A percentile compares a stretch with the other conserved stretches of the same genome.
Conservation (phyloP, 495 filamentous ascomycete species). For the Podospora pseudocomata region DNA sequence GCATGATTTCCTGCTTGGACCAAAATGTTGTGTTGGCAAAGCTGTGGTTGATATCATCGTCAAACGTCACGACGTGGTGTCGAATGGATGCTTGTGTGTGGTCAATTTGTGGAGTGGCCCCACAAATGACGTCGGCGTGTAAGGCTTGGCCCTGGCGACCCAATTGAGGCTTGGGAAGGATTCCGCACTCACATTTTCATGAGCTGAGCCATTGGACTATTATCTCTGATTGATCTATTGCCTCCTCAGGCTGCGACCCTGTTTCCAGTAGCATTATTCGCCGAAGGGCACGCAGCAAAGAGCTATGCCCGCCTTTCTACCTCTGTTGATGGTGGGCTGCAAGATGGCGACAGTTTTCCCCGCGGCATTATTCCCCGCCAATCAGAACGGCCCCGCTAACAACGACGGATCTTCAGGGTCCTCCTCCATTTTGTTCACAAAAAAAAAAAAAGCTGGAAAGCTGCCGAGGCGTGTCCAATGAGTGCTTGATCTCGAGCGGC, state of each 20-base stretch:
- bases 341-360: slow-evolving; percentile 5
- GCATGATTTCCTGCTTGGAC: not conserved
- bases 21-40: slow-evolving; percentile 1
- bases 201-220: not conserved
- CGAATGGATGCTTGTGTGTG: not conserved
- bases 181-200: not conserved
- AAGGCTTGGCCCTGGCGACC: not conserved
- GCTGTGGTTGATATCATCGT: slow-evolving; percentile 9
- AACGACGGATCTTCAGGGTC: slow-evolving; percentile 27
- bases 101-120: slow-evolving; percentile 4
- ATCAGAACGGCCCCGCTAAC: slow-evolving; percentile 1
- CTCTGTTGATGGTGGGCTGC: slow-evolving; percentile 3
- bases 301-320: not conserved
- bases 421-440: slow-evolving; percentile 4
- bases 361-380: slow-evolving; percentile 2
- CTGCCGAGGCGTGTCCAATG: not conserved
- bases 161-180: not conserved
- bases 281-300: not conserved
- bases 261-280: not conserved
- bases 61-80: slow-evolving; percentile 17
- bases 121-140: slow-evolving; percentile 20
- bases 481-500: not conserved
- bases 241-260: not conserved
- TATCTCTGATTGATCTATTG: not conserved
- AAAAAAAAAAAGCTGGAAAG: not conserved